Conservation (phyloP, 805 yeast species). For the Starmerella cellae region DNA sequence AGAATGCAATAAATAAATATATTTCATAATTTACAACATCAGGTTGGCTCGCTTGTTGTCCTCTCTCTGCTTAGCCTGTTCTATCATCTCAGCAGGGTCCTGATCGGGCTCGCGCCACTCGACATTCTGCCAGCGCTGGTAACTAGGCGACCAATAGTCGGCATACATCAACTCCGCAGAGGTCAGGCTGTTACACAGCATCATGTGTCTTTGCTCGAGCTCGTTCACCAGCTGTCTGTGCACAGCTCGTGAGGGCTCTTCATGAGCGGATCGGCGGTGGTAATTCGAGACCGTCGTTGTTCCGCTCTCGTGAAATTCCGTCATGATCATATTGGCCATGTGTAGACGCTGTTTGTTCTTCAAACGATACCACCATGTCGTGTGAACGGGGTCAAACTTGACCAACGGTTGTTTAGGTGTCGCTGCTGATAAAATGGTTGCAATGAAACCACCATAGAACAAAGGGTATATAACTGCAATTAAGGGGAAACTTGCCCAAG, state of each 20-base stretch:
- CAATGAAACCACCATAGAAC: slow-evolving; percentile 14
- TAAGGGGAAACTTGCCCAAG: slow-evolving; percentile 8
- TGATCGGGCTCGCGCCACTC: slow-evolving; percentile 45
- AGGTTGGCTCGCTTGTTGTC: too few relatives aligned
- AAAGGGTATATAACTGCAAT: slow-evolving; percentile 1
- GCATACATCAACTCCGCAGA: slow-evolving; percentile 11
- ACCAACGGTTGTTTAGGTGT: neutral
- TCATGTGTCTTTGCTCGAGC: neutral
- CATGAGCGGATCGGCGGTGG: slow-evolving; percentile 2
- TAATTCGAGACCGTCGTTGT: slow-evolving; percentile 7
- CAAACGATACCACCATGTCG: neutral
- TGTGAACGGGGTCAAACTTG: neutral
- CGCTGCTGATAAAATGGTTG: neutral
- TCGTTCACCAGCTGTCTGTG: neutral
- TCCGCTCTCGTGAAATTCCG: neutral
- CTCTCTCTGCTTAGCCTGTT: neutral
- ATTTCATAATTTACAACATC: too few relatives aligned
- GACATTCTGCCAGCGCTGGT: slow-evolving; percentile 30
- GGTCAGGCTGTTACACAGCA: neutral
- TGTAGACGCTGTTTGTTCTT: neutral
- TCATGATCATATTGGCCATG: slow-evolving; percentile 1
- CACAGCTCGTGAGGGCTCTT: neutral
- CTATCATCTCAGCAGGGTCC: slow-evolving; percentile 30
- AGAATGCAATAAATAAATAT: too few relatives aligned
- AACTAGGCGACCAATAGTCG: slow-evolving; percentile 17